Base-by-base conservation (phyloP, 208 protist genomes). In the Acanthamoeba divionensis region DNA sequence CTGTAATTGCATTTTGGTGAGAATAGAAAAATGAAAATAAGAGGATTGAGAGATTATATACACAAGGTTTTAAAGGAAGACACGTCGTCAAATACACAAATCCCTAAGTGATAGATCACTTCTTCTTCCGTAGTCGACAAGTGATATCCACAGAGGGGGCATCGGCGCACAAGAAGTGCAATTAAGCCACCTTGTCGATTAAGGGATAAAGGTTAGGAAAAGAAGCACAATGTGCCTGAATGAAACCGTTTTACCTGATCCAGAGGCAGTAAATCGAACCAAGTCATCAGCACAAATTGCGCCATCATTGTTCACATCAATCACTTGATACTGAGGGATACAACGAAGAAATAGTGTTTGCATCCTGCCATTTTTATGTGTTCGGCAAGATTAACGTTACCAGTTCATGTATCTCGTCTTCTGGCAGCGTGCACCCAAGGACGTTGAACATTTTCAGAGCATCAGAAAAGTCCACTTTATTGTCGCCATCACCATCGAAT, bases 41-140 rank as follows among this genome's bases (percentile, higher is more conserved):
- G 55, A 2, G 9, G 33, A 29, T 36, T n/a, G 33, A 10, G 55
- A 65, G 55, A 10, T 36, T n/a, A 18, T 45, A 45, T 75, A 75
- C 66, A 45, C n/a, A 75, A 45, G 13, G 24, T 75, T 45, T 75
- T 75, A 45, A 57, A 57, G 21, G 52, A 57, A 21, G 66, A 75
- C n/a, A 75, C 52, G 66, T 75, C 66, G 31, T 75, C 66, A 48
- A 75, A 75, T 3, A 75, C 66, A 45, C 66, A 75, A n/a, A 75
- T 26, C 18, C 66, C 66, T n/a, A 75, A n/a, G 13, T 75, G 66
- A 45, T 75, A 75, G 66, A 75, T 75, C 15, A 48, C 66, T 45
- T 75, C 66, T n/a, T 75, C 66, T 1, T 75, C 66, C 41, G 52
- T 8, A 5, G 66, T 48, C 5, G 66, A 75, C 31, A 75, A n/a